Conservation (phyloP, 495 filamentous ascomycete genomes). For the Hypoxylon fragiforme region DNA sequence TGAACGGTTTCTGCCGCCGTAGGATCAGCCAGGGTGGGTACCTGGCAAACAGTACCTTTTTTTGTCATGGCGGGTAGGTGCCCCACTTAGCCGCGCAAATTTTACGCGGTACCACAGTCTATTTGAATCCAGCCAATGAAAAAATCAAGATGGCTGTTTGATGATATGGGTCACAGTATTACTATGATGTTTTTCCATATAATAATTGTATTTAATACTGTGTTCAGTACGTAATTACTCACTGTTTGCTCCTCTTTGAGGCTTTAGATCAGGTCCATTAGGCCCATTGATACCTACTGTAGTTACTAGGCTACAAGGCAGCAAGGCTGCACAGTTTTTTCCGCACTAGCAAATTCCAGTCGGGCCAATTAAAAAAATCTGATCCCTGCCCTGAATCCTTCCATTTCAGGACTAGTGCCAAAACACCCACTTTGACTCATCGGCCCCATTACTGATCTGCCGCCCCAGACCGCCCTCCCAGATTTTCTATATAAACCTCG, state of each 20-base stretch:
- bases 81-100: neutral
- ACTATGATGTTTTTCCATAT: too few species aligned
- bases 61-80: neutral
- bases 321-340: too few species aligned
- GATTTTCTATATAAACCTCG: slow-evolving; percentile 1
- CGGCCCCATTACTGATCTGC: neutral
- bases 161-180: too few species aligned
- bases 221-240: too few species aligned
- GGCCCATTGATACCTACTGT: too few species aligned
- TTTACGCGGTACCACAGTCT: too few species aligned
- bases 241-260: too few species aligned
- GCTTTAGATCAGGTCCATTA: neutral
- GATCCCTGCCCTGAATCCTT: neutral
- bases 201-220: too few species aligned
- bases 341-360: too few species aligned
- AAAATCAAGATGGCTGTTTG: too few species aligned
- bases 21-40: slow-evolving; percentile 5
- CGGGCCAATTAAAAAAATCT: neutral
- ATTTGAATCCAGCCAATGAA: too few species aligned
- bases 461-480: slow-evolving; percentile 2
- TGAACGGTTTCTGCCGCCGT: neutral
- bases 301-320: too few species aligned
- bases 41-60: neutral
- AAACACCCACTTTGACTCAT: neutral
- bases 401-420: neutral